Percentiles rank a stretch among this genome's conserved stretches.
These are phyloP conservation scores for Entamoeba histolytica DNA, from an alignment of 208 protist species.

Conservation along the genomic window DNA sequence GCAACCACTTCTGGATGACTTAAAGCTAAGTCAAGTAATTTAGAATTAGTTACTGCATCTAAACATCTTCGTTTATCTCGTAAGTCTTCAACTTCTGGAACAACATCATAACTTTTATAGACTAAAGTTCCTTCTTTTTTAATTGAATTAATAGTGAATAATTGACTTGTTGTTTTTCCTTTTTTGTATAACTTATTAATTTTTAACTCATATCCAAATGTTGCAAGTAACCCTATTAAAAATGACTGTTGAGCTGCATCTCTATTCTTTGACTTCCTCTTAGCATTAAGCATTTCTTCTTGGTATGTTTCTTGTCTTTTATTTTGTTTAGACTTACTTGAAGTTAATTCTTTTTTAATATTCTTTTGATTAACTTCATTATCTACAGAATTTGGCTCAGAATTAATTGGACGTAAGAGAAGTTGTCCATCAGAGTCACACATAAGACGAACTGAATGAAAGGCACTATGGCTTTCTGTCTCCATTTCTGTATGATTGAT, in stretches of 20 bases:
- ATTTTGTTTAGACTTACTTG: not conserved
- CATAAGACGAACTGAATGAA: not conserved
- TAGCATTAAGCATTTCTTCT: not conserved
- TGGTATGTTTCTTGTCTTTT: not conserved
- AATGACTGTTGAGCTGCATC: not conserved
- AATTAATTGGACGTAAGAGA: too few relatives aligned
- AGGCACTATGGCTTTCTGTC: not conserved
- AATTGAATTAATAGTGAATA: not conserved
- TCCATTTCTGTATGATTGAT: too few relatives aligned
- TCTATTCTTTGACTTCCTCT: not conserved
- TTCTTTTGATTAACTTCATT: too few relatives aligned
- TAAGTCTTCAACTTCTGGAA: not conserved
- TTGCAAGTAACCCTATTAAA: not conserved
- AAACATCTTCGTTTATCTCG: not conserved
- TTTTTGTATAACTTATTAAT: not conserved
- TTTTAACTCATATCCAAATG: not conserved
- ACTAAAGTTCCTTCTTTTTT: not conserved
- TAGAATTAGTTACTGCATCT: not conserved
- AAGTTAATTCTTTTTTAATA: too few relatives aligned
- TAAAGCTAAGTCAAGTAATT: not conserved
- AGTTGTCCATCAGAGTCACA: too few relatives aligned
- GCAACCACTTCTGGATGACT: not conserved
- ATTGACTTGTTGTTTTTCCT: not conserved
- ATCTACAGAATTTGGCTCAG: too few relatives aligned
- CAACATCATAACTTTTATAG: not conserved